Percentiles rank a stretch among this genome's conserved stretches.
Evolutionary conservation across 192 early-diverging fungal species (phyloP).

Genomic region (Allomyces macrogynus): DNA sequence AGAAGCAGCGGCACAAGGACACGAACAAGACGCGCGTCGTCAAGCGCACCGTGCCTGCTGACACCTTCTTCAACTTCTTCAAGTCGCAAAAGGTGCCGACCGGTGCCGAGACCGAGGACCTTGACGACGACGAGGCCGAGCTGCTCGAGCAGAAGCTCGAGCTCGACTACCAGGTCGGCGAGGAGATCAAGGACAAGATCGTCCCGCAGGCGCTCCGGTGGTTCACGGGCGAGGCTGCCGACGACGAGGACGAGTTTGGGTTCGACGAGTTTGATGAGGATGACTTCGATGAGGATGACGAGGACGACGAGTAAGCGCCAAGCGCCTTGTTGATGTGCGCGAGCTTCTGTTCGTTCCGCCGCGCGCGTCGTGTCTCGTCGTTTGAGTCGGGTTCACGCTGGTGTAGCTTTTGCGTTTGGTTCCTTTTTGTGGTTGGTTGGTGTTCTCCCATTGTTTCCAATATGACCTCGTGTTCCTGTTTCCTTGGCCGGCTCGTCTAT

Average conservation of each 20-base stretch:
- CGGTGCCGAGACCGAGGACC: slow-evolving; percentile 48
- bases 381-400: no score
- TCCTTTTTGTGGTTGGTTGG: no score
- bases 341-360: no score
- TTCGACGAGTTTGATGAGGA: slow-evolving; percentile 29
- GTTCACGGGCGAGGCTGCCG: slow-evolving; percentile 94
- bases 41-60: slow-evolving; percentile 87
- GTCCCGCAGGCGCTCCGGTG: slow-evolving; percentile 91
- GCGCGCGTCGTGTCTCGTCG: background rate
- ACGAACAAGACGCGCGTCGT: slow-evolving; percentile 96
- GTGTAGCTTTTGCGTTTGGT: no score
- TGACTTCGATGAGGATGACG: slow-evolving; percentile 26
- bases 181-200: slow-evolving; percentile 95
- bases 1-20: slow-evolving; percentile 97
- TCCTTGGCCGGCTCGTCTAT: background rate
- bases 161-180: slow-evolving; percentile 87
- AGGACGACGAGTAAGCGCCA: slow-evolving; percentile 35
- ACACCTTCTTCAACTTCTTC: slow-evolving; percentile 98
- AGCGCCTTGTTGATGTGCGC: slow-evolving; percentile 17
- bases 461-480: background rate
- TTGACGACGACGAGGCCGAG: slow-evolving; percentile 50
- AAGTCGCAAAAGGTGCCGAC: slow-evolving; percentile 39
- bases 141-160: slow-evolving; percentile 73
- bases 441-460: no score
- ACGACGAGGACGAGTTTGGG: slow-evolving; percentile 47